Base-by-base conservation (phyloP, 257 asterid species). In the Jaltomata sinuosa region DNA sequence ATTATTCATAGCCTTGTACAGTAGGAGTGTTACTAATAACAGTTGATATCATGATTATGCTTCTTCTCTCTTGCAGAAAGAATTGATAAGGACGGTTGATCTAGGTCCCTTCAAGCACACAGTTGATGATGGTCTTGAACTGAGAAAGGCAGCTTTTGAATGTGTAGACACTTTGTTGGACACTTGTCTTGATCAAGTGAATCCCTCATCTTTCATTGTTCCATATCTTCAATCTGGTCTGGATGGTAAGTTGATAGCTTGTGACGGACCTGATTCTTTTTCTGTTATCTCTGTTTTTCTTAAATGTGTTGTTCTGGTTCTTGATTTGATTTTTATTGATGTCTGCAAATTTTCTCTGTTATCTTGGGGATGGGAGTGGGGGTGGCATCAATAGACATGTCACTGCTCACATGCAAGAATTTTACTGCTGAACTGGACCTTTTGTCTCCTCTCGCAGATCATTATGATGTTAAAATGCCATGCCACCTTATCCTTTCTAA, bases 91-190 rank as follows among this genome's bases (percentile, higher is more conserved):
- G 89, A 97, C 97, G n/a, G 98, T 97, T 67, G 98, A 97, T 89
- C 91, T 97, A 42, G 99, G 99, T 84, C 99, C 99, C 86, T 97
- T 97, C 93, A 95, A 97, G 92, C 99, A 97, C 92, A 97, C 98
- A 29, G 99, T 97, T 38, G 99, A 97, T 78, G 99, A 97, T 89
- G 99, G 99, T 86, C 99, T 97, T 83, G 99, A 97, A 88, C 90
- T 97, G 89, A 94, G 99, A 86, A 97, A 97, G 91, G 98, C 98
- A 68, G 97, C 98, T 72, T 97, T 97, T 85, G 99, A 97, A 92
- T 97, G 99, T 80, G 98, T 97, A 49, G 98, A 97, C 87, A 95
- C 99, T 77, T 90, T 97, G 91, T 88, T 97, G 90, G 99, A 97
- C 88, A 87, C 94, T 69, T 97, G 99, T 87, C 98, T 97, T 80